Evolutionary conservation across 2,329 filamentous ascomycete species (phyloP), one percentile per base, ranked within the genome.

Genomic region (Uncinocarpus reesii): DNA sequence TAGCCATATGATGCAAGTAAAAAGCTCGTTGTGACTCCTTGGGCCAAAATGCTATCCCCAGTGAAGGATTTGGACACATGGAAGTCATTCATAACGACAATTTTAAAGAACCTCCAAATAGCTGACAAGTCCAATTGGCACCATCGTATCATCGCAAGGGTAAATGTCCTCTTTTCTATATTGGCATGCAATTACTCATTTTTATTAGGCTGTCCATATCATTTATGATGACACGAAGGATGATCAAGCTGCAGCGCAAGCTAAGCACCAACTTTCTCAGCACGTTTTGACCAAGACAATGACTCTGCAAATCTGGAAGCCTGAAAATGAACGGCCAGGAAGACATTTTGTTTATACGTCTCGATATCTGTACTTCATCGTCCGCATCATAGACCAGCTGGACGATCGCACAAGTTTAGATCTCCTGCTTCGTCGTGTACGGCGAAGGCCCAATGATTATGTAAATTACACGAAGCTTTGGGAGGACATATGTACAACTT

Each of bases 41-140:
- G 77, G 62, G 71, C 78, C 35, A 68, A 71, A 24, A 76, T 76
- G 46, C 63, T 77, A 7, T 62, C 65, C 51, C 56, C 68, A 43
- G 64, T 76, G 58, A 57, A 74, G 63, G 60, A 74, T 62, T 42
- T 71, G 62, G 66, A 74, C 52, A 66, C 73, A 7, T 81, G 77
- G 69, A 75, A 79, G 41, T 58, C 69, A 1, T 85, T 86, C 56
- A 77, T 83, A 36, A 64, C 82, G 11, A 79, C 66, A 6, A 63
- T 81, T 0, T 63, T 82, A 42, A 77, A 76, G 56, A 71, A 71
- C 26, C 64, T 83, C 46, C 75, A 77, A 47, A 68, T 68, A 29
- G 87, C 87, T 52, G 89, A 95, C 66, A 93, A 94, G 70, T 84
- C 86, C 0, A 90, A 92, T 58, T 95, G 89, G 89, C 89, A 95